Base-by-base conservation (phyloP, 106 monocot species). In the Dioscorea zingiberensis region DNA sequence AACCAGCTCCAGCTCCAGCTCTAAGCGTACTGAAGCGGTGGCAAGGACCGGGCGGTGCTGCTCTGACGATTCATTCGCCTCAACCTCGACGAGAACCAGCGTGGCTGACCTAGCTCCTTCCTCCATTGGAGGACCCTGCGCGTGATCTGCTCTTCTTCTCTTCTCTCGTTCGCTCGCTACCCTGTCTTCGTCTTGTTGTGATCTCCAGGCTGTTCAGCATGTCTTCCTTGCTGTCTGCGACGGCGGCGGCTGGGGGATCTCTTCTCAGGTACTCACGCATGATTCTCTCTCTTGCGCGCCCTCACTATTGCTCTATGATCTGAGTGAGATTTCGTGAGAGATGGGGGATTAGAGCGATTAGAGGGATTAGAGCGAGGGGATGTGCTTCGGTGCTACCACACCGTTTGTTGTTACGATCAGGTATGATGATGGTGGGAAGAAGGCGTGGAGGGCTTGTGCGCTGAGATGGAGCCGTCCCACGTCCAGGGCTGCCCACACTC, bases 391-490 rank as follows among this genome's bases (percentile, higher is more conserved):
- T 55, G 44, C 62, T 44, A 55, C 62, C 71, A 24, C 63, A 76
- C 44, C 59, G 38, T 70, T 76, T 70, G 24, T 76, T 70, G 44
- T 76, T 76, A 70, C 76, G 64, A 70, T 64, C 70, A 76, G 76
- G 76, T 46, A 18, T 70, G 55, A 70, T 76, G 58, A 63, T 63
- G 62, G 70, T 58, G 21, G 76, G 56, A 61, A 48, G 57, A 70
- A 70, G 56, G 68, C 48, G 69, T 47, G 46, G 63, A 55, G 69
- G 63, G 68, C 53, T 55, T 29, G 44, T 55, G 47, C 62, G 46
- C 46, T 47, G 25, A 63, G 54, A 62, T 60, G 48, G 60, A 62
- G 66, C 54, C 54, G 48, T 46, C 63, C 46, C 64, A 28, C 69
- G 18, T 65, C 49, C 51, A 24, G 58, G 64, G 74, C 48, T 60